Evolutionary conservation across 805 yeast genomes (phyloP).

Genomic region (Barnettozyma vustinii): DNA sequence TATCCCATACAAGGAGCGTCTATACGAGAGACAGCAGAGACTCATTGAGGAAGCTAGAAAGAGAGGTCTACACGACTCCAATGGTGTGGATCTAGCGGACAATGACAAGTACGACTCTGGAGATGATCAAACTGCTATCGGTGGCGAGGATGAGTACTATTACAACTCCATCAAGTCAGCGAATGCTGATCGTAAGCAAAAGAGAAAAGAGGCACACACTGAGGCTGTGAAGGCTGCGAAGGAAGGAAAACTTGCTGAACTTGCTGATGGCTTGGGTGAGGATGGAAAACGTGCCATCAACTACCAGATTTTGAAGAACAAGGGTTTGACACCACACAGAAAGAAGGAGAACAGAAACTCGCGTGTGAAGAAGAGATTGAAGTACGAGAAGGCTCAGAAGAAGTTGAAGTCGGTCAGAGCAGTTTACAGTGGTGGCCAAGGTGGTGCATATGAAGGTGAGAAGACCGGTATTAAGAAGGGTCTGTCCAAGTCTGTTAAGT

Average conservation of each 20-base stretch:
- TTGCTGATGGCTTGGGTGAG: constrained; percentile 55
- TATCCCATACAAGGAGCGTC: constrained; percentile 85
- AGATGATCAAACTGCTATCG: constrained; percentile 39
- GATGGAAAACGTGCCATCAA: constrained; percentile 93
- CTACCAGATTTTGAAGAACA: constrained; percentile 92
- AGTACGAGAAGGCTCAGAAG: constrained; percentile 92
- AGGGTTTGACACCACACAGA: constrained; percentile 90
- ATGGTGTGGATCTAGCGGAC: constrained; percentile 53
- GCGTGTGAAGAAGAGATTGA: constrained; percentile 97
- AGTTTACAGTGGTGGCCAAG: constrained; percentile 63
- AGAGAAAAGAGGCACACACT: constrained; percentile 59
- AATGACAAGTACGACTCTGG: constrained; percentile 41
- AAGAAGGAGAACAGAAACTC: constrained; percentile 93
- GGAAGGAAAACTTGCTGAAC: constrained; percentile 76
- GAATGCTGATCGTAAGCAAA: constrained; percentile 43
- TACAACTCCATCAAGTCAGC: constrained; percentile 49
- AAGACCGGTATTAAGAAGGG: constrained; percentile 96
- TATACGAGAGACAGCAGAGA: constrained; percentile 85
- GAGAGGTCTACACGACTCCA: constrained; percentile 60
- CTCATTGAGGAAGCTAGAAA: constrained; percentile 81
- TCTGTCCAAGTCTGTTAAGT: constrained; percentile 79
- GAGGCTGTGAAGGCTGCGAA: constrained; percentile 73
- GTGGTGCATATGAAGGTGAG: constrained; percentile 88
- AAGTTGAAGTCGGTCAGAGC: constrained; percentile 85
- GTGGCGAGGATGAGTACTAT: constrained; percentile 48